These are phyloP conservation scores for Exophiala bonariae DNA, from an alignment of 2,329 filamentous ascomycete genomes.

Conservation along the genomic window DNA sequence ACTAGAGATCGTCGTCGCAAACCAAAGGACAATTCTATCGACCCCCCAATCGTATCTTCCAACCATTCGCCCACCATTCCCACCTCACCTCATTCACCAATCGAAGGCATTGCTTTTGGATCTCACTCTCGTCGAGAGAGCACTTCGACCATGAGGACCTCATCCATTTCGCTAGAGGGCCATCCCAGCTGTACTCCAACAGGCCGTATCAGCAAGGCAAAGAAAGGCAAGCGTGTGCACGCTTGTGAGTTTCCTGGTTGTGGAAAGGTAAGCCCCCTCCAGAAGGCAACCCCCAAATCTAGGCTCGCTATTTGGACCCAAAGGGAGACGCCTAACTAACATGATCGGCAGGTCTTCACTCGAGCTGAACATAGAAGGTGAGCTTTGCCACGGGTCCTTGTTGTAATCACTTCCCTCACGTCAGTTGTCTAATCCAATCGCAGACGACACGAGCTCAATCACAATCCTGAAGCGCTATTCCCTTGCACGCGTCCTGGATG, in stretches of 20 bases:
- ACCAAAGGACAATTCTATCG: constrained; percentile 16
- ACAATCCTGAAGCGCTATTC: constrained; percentile 48
- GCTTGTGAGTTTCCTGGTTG: constrained; percentile 49
- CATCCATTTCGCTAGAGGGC: constrained; percentile 27
- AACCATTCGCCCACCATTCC: constrained; percentile 18
- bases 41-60: constrained; percentile 12
- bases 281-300: constrained; percentile 6
- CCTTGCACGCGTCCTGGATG: constrained; percentile 45
- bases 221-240: constrained; percentile 53
- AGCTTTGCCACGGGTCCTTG: constrained; percentile 4
- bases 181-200: constrained; percentile 50
- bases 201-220: constrained; percentile 53
- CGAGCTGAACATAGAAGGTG: constrained; percentile 48
- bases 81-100: constrained; percentile 21
- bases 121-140: constrained; percentile 26
- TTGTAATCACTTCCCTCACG: not conserved
- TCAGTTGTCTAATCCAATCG: constrained; percentile 20
- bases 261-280: constrained; percentile 41
- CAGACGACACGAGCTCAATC: constrained; percentile 51
- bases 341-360: constrained; percentile 45
- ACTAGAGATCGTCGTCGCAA: constrained; percentile 17
- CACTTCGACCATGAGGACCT: constrained; percentile 30
- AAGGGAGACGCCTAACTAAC: constrained; percentile 12
- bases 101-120: constrained; percentile 15
- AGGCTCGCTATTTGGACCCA: constrained; percentile 9